phyloP scores from a whole-genome alignment of 768 basidiomycete species.

The Calocera cornea region DNA sequence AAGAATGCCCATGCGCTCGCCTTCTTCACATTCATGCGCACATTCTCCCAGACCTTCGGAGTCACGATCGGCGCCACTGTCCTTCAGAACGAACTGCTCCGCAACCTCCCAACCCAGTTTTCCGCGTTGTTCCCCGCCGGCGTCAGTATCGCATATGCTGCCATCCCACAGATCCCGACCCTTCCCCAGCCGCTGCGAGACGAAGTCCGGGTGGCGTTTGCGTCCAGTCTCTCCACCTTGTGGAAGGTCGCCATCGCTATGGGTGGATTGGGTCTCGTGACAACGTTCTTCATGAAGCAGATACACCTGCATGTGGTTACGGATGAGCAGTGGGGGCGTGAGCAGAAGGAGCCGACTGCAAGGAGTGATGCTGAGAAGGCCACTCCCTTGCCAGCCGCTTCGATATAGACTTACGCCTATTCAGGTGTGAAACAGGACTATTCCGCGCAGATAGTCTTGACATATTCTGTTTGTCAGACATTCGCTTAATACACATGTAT shows the following conservation, averaged over 20 bases:
- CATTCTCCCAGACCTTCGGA: constrained; percentile 21
- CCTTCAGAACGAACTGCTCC: constrained; percentile 26
- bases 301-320: constrained; percentile 20
- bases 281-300: constrained; percentile 20
- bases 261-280: constrained; percentile 19
- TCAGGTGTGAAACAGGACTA: no score
- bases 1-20: constrained; percentile 30
- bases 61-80: constrained; percentile 25
- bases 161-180: constrained; percentile 14
- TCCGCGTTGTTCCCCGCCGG: constrained; percentile 9
- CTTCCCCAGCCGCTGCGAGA: constrained; percentile 17
- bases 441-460: no score
- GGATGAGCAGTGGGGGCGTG: constrained; percentile 23
- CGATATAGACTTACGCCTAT: background rate
- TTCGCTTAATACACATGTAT: no score
- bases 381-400: background rate
- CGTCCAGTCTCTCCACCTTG: constrained; percentile 19
- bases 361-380: background rate
- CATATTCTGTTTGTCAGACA: no score
- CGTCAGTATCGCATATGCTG: constrained; percentile 12
- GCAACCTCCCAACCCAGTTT: constrained; percentile 18
- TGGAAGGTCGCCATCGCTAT: constrained; percentile 25
- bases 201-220: constrained; percentile 19
- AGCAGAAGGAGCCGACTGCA: background rate
- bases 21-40: constrained; percentile 21